These are phyloP conservation scores for Fraxinus excelsior DNA, from an alignment of 257 asterid species.

Conservation along the genomic window DNA sequence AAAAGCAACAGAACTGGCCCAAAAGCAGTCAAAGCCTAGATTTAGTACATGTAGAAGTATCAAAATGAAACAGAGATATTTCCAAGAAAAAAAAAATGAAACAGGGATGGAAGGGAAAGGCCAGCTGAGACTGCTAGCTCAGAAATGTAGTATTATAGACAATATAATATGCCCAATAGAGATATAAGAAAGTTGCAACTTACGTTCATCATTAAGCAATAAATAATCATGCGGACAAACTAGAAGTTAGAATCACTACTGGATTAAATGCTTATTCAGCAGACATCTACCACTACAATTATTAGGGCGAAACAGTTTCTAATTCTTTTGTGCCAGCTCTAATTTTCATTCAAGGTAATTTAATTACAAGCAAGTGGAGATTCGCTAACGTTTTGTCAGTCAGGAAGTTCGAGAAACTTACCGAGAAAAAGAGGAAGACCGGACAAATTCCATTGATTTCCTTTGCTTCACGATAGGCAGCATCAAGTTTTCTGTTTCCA, in stretches of 20 bases:
- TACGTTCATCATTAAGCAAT: slow-evolving; percentile 2
- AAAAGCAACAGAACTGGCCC: neutral
- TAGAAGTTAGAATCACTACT: slow-evolving; percentile 5
- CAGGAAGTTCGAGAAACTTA: slow-evolving; percentile 32
- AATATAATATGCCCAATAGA: neutral
- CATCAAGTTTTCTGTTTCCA: slow-evolving; percentile 94
- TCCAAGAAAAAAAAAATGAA: too few relatives aligned
- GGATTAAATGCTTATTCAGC: neutral
- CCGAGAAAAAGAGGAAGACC: slow-evolving; percentile 90
- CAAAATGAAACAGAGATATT: neutral
- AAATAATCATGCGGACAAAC: neutral
- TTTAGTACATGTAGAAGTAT: neutral
- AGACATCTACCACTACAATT: neutral
- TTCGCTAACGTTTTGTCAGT: slow-evolving; percentile 8
- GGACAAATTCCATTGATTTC: slow-evolving; percentile 70
- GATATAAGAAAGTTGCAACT: neutral
- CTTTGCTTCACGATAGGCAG: slow-evolving; percentile 80
- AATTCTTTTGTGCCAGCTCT: neutral
- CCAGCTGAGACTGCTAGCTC: neutral
- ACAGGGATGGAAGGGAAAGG: neutral
- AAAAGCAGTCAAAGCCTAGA: neutral
- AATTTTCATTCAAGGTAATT: slow-evolving; percentile 3
- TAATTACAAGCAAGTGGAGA: slow-evolving; percentile 5
- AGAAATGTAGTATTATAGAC: neutral
- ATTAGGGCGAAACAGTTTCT: slow-evolving; percentile 1